Conservation (phyloP, 78 protist genomes). For the Dictyostelium citrinum region DNA sequence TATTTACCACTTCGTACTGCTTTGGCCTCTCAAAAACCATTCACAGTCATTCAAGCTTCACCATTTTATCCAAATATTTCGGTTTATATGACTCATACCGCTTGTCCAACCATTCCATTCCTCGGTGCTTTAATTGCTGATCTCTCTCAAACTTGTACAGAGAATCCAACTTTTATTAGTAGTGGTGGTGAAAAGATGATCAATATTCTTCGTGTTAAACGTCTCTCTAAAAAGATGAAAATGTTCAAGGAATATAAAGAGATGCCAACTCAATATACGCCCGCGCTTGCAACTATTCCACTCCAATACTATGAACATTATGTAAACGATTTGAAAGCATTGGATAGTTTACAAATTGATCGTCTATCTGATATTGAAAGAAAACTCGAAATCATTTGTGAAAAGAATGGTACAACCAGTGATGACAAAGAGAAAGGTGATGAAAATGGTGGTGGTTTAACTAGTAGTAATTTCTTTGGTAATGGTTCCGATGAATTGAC, state of each 20-base stretch:
- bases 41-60: background rate
- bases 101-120: constrained; percentile 69
- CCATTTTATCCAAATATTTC: constrained; percentile 19
- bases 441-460: background rate
- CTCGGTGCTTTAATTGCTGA: constrained; percentile 70
- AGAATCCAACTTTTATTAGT: constrained; percentile 48
- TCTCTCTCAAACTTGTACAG: constrained; percentile 72
- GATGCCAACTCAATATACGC: constrained; percentile 29
- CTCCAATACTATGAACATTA: constrained; percentile 19
- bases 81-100: background rate
- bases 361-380: constrained; percentile 67
- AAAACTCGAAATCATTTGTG: constrained; percentile 21
- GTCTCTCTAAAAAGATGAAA: constrained; percentile 70
- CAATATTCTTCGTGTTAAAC: constrained; percentile 51
- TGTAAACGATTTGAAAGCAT: constrained; percentile 23
- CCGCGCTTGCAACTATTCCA: background rate
- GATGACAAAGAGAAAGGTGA: background rate
- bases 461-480: constrained; percentile 33
- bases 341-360: constrained; percentile 47
- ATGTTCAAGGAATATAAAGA: constrained; percentile 65
- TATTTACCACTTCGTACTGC: constrained; percentile 40
- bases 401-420: background rate
- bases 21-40: constrained; percentile 6
- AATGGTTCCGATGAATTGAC: constrained; percentile 60
- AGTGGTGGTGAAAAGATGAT: constrained; percentile 74